These are phyloP conservation scores for Ceraceosorus bombacis DNA, from an alignment of 1,284 basidiomycete genomes.

Conservation along the genomic window DNA sequence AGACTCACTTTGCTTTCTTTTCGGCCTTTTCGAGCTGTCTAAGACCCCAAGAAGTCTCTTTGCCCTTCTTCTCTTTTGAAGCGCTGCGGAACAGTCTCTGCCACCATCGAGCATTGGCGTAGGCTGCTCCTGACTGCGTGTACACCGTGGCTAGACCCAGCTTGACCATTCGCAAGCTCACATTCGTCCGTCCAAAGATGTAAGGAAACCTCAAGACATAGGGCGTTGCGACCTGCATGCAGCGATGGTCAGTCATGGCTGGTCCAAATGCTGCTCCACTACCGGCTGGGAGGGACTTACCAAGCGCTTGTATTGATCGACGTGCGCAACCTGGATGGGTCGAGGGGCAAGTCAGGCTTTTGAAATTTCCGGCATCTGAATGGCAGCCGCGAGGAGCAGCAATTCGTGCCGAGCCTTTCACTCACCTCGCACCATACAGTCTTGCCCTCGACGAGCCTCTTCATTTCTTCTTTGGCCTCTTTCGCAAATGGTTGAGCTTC, in stretches of 20 bases:
- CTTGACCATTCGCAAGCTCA: conserved; percentile 37
- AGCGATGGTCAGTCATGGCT: background rate
- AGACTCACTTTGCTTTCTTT: conserved; percentile 1
- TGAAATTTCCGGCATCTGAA: too few relatives aligned
- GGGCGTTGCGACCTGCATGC: conserved; percentile 30
- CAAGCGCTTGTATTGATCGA: conserved; percentile 45
- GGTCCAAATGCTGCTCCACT: background rate
- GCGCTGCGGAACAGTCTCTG: background rate
- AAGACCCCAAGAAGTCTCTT: background rate
- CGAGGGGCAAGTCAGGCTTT: background rate
- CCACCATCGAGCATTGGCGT: conserved; percentile 14
- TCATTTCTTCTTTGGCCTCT: conserved; percentile 39
- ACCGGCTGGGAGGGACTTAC: conserved; percentile 9
- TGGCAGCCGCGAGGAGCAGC: background rate
- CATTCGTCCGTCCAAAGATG: conserved; percentile 42
- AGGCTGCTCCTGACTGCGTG: conserved; percentile 36
- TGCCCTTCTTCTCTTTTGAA: background rate
- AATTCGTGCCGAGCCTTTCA: background rate
- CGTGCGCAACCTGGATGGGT: conserved; percentile 27
- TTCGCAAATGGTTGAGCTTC: conserved; percentile 42
- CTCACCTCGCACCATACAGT: conserved; percentile 20
- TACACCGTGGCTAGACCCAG: conserved; percentile 44
- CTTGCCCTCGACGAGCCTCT: conserved; percentile 18
- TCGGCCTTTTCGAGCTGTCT: background rate
- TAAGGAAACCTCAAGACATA: conserved; percentile 43